Evolutionary conservation across 345 rosid species (phyloP), one percentile per base, ranked within the genome.

Genomic region (Rhodamnia rubescens): DNA sequence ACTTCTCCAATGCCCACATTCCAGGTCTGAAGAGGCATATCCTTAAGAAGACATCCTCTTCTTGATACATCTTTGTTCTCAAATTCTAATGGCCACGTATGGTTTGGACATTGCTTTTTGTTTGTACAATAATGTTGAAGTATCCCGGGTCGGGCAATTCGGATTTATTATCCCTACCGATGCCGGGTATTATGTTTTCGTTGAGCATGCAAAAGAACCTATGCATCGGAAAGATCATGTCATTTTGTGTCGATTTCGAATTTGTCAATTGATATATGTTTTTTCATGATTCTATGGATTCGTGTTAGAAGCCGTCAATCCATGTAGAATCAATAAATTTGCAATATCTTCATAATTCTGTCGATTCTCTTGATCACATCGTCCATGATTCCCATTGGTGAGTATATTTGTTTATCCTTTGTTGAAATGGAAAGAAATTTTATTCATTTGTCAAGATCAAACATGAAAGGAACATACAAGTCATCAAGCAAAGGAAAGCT

Each of bases 1-100:
- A 88, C 86, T 57, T 93, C 49, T 42, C 58, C 14, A 85, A 88
- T 20, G 49, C 87, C 83, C 93, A 91, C 82, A 86, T 92, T 53
- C 92, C 91, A 1, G 88, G 85, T 9, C 14, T 74, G 15, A 86
- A n/a, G 24, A 86, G 54, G 49, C 75, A 55, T 55, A 36, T 55
- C 50, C 21, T 83, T 10, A 81, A 81, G 14, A n/a, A 50, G 83
- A 20, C 40, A 59, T 27, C 74, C 40, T 27, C 36, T 18, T 59
- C 74, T 27, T 59, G 74, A 59, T 18, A 59, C 1, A 51, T 13
- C 53, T 51, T 51, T 13, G 53, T 5, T 1, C 49, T 47, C 49
- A 47, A 47, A 47, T 47, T 47, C 49, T 47, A 7, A 47, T 47
- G 9, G 49, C 49, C 49, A 7, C 49, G 9, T 47, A 47, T 47